A percentile compares a stretch with the other conserved stretches of the same genome.
Evolutionary conservation across 176 grass and related monocot genomes (phyloP).

Genomic region (Urochloa ruziziensis): DNA sequence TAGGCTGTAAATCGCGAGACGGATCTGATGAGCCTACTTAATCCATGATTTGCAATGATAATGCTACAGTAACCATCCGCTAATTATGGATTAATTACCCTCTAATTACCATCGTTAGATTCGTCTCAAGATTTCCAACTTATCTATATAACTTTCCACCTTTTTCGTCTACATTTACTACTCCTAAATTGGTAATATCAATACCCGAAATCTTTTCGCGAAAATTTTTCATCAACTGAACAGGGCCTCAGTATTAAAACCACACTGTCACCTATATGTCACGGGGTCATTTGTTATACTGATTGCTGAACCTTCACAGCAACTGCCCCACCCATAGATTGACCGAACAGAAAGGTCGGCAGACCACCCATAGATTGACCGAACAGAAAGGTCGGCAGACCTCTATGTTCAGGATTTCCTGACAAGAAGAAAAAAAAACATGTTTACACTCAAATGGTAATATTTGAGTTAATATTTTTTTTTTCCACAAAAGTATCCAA

Average conservation of each 20-base stretch:
- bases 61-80: too few relatives aligned
- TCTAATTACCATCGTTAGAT: too few relatives aligned
- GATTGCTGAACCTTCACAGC: constrained; percentile 58
- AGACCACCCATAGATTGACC: constrained; percentile 87
- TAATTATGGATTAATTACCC: too few relatives aligned
- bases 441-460: background rate
- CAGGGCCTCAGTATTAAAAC: background rate
- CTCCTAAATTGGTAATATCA: too few relatives aligned
- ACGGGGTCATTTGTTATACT: background rate
- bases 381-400: constrained; percentile 81
- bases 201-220: too few relatives aligned
- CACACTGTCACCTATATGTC: background rate
- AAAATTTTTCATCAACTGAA: too few relatives aligned
- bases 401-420: constrained; percentile 78
- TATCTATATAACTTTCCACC: too few relatives aligned
- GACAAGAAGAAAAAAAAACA: constrained; percentile 3
- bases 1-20: too few relatives aligned
- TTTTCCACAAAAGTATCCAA: background rate
- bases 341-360: constrained; percentile 87
- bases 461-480: background rate
- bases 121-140: too few relatives aligned
- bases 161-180: too few relatives aligned
- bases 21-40: too few relatives aligned
- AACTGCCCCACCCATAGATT: constrained; percentile 95
- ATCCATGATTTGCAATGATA: too few relatives aligned